A percentile compares a stretch with the other conserved stretches of the same genome.
These are phyloP conservation scores for Lachnellula cervina DNA, from an alignment of 2,329 filamentous ascomycete species.

Conservation along the genomic window DNA sequence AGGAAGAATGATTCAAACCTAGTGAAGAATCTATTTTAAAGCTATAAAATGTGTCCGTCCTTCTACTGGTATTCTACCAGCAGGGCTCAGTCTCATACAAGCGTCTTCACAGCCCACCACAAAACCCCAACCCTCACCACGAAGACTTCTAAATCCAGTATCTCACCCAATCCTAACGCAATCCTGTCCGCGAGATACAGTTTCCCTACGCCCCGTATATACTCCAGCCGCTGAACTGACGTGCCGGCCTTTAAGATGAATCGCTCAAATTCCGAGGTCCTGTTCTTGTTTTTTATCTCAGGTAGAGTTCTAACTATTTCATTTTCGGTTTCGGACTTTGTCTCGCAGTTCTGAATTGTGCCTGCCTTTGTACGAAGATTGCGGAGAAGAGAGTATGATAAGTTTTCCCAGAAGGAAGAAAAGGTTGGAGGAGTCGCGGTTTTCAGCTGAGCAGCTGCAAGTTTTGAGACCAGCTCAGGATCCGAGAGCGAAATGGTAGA, in stretches of 20 bases:
- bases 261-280: background rate
- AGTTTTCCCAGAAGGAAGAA: background rate
- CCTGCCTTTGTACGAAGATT: background rate
- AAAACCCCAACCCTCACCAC: slow-evolving; percentile 1
- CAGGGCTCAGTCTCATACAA: background rate
- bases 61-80: too few species aligned
- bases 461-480: background rate
- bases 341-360: background rate
- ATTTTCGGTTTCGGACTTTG: background rate
- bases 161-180: slow-evolving; percentile 17
- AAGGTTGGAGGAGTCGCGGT: background rate
- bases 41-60: too few species aligned
- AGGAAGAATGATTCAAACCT: too few species aligned
- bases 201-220: slow-evolving; percentile 9
- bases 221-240: slow-evolving; percentile 1
- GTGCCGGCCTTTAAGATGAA: background rate
- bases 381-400: background rate
- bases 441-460: background rate
- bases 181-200: slow-evolving; percentile 17
- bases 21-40: too few species aligned
- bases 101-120: background rate
- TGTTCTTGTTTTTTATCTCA: background rate
- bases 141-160: slow-evolving; percentile 18
- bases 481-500: slow-evolving; percentile 15
- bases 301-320: background rate